A percentile compares a stretch with the other conserved stretches of the same genome.
phyloP scores from a whole-genome alignment of 352 stramenopile species.

The Globisporangium iwayamae region DNA sequence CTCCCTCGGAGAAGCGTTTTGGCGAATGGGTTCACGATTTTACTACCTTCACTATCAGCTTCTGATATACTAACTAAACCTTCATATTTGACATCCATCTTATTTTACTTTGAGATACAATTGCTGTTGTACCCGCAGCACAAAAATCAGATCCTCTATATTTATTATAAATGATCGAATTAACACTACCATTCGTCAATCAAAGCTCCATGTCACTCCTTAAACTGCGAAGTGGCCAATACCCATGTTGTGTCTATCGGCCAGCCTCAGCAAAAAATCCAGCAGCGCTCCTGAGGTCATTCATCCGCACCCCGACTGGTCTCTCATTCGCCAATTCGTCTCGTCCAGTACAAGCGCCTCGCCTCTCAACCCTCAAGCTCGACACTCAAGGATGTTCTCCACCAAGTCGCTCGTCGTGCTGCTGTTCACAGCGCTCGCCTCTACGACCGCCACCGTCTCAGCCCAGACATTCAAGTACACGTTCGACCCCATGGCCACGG shows the following conservation, averaged over 20 bases:
- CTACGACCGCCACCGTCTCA: not conserved
- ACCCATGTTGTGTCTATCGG: no score
- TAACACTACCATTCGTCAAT: not conserved
- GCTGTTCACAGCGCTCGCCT: conserved; percentile 27
- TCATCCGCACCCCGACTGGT: not conserved
- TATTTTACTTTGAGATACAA: no score
- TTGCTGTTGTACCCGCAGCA: not conserved
- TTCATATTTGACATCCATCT: not conserved
- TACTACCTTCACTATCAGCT: not conserved
- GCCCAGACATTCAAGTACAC: conserved; percentile 6
- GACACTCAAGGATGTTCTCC: conserved; percentile 1
- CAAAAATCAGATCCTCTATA: not conserved
- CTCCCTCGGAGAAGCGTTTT: not conserved
- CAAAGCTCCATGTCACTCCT: no score
- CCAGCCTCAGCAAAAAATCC: not conserved
- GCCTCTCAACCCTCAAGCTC: not conserved
- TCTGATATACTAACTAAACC: not conserved
- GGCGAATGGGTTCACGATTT: not conserved
- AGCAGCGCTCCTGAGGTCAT: not conserved
- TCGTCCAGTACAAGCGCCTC: not conserved
- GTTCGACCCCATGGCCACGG: not conserved
- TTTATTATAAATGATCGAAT: not conserved
- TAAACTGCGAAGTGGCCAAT: no score
- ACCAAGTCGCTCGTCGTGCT: conserved; percentile 4
- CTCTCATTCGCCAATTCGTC: not conserved